Base-by-base conservation (phyloP, 1,139 yeast species). In the Hyphopichia fennica region DNA sequence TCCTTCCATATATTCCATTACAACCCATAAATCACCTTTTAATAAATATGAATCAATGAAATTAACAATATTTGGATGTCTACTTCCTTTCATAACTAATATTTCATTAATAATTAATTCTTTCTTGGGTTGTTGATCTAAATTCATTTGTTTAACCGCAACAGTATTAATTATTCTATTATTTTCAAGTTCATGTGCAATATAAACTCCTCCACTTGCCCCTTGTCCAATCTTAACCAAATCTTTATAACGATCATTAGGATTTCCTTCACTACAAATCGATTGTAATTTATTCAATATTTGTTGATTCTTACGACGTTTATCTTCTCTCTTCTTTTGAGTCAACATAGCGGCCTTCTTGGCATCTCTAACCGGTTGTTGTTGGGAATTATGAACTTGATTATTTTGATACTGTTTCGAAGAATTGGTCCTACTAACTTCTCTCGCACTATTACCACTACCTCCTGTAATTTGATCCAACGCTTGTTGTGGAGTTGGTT, bases 1-100 rank as follows among this genome's bases (percentile, higher is more conserved):
- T 47, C 98, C 99, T 63, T 91, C 96, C 98, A 93, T 91, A 60
- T 87, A 91, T 65, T 91, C 98, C 99, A 93, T 93, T 17, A 91
- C 81, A 14, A 93, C 97, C 98, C 98, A 93, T 45, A 93, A 72
- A 52, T 89, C 96, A 31, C 80, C 79, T 44, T 80, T 79, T 37
- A 86, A 67, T 43, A 91, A 66, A 57, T 82, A 91, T 0, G 96
- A 85, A 56, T 90, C 96, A 50, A 91, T 81, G 58, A 87, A 93
- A 63, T 91, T 91, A 44, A 91, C 98, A 64, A 91, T 91, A 58
- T 91, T 91, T 31, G 87, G 84, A 60, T 91, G 98, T 54, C 81
- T 87, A 46, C 89, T 81, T 34, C 91, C 97, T 60, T 86, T 87
- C 97, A 91, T 91, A 30, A 93, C 98, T 50, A 89, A 69, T 46